Conservation (phyloP, 345 rosid genomes). For the Lepidium aucheri region DNA sequence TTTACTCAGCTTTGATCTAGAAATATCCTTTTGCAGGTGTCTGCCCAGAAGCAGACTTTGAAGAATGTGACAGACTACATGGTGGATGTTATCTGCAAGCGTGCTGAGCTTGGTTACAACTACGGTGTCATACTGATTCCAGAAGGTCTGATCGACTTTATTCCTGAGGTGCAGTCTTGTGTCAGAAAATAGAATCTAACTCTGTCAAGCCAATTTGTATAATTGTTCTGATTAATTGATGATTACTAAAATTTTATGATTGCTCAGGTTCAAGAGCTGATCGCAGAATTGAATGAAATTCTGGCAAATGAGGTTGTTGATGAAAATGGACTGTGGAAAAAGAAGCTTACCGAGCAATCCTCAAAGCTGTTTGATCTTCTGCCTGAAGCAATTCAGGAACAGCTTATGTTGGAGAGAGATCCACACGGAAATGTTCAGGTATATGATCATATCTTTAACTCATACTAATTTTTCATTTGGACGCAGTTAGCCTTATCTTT, state of each 20-base stretch:
- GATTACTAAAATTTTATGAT: not conserved
- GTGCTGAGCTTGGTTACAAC: conserved; percentile 67
- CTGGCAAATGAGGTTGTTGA: conserved; percentile 81
- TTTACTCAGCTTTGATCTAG: conserved; percentile 4
- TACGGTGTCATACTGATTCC: conserved; percentile 97
- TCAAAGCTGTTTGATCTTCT: conserved; percentile 73
- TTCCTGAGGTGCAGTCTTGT: conserved; percentile 65
- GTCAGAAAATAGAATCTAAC: not conserved
- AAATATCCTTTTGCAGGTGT: conserved; percentile 48
- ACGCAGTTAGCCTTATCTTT: not conserved
- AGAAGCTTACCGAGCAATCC: conserved; percentile 68
- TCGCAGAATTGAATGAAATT: conserved; percentile 88
- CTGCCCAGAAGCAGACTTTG: conserved; percentile 72
- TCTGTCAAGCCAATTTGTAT: not conserved
- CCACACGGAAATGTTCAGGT: conserved; percentile 99
- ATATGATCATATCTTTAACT: not conserved
- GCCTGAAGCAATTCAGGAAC: conserved; percentile 89
- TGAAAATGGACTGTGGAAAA: conserved; percentile 77
- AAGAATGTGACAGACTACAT: conserved; percentile 90
- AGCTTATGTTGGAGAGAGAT: conserved; percentile 97
- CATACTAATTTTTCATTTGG: not conserved
- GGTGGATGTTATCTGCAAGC: conserved; percentile 78
- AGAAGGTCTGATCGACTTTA: conserved; percentile 97
- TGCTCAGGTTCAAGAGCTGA: conserved; percentile 82
- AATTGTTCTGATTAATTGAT: not conserved